These are phyloP conservation scores for Apiospora pterosperma DNA, from an alignment of 2,329 filamentous ascomycete species.

Conservation along the genomic window DNA sequence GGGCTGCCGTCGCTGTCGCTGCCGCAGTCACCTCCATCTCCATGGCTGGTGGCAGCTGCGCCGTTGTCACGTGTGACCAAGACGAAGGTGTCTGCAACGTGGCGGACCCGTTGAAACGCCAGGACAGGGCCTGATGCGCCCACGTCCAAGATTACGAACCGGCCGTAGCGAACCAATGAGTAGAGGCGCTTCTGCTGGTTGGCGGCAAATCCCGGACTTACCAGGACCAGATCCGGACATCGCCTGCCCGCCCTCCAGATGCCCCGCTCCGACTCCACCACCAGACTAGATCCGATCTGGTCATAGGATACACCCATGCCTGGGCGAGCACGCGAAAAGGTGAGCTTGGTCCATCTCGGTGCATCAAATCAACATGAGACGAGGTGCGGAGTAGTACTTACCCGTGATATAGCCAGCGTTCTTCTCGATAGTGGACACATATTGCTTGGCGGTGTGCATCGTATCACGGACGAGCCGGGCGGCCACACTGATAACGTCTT, in stretches of 20 bases:
- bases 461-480: slow-evolving; percentile 44
- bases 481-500: slow-evolving; percentile 43
- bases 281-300: slow-evolving; percentile 29
- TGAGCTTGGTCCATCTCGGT: too few species aligned
- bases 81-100: slow-evolving; percentile 11
- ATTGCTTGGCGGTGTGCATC: slow-evolving; percentile 38
- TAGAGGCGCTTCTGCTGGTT: slow-evolving; percentile 27
- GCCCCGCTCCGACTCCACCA: slow-evolving; percentile 27
- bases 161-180: slow-evolving; percentile 27
- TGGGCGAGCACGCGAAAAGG: neutral
- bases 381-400: slow-evolving; percentile 11
- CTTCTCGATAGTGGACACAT: slow-evolving; percentile 43
- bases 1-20: slow-evolving; percentile 13
- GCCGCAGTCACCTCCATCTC: neutral
- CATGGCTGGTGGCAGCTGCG: slow-evolving; percentile 6
- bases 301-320: slow-evolving; percentile 41
- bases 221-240: slow-evolving; percentile 34
- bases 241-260: slow-evolving; percentile 36
- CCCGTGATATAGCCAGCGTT: slow-evolving; percentile 48
- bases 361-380: neutral
- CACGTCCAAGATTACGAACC: slow-evolving; percentile 24
- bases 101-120: slow-evolving; percentile 6
- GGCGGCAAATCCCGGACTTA: neutral
- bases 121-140: neutral
- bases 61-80: slow-evolving; percentile 8